Evolutionary conservation across 2,329 filamentous ascomycete genomes (phyloP), one percentile per base, ranked within the genome.

Genomic region (Cryphonectria japonica): DNA sequence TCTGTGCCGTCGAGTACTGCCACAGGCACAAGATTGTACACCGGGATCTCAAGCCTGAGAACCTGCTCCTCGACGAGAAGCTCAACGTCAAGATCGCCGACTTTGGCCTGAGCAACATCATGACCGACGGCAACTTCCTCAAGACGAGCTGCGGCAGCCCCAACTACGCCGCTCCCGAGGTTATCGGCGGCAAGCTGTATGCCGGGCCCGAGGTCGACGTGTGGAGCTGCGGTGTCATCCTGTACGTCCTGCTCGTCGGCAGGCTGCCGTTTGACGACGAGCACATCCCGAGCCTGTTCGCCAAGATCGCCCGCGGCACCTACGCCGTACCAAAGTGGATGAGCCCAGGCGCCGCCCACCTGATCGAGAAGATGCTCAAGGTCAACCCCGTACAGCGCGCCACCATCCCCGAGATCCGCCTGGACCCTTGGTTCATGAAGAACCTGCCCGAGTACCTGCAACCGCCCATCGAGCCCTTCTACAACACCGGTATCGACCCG

Each of bases 51-150:
- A 99, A 99, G 82, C 96, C 96, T 13, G 96, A 99, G 85, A 99
- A 99, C 79, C 84, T 99, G 65, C 88, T 99, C 60, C 90, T 99
- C 67, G 96, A 99, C 82, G 93, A 97, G 75, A 92, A 97, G 72
- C 91, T 97, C 78, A 98, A 99, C 78, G 95, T 99, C 82, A 99
- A 99, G 85, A 99, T 99, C 83, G 96, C 96, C 77, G 96, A 99
- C 82, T 99, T 99, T 76, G 96, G 96, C 71, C 86, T 99, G 70
- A 98, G 95, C 85, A 99, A 99, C 80, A 99, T 99, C 83, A 99
- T 99, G 96, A 98, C 96, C 0, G 96, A 99, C 79, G 96, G 96
- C 37, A 99, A 99, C 80, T 99, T 99, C 79, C 88, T 99, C 77
- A 98, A 98, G 84, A 99, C 96, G 0, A 98, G 95, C 80, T 99